A percentile compares a stretch with the other conserved stretches of the same genome.
These are phyloP conservation scores for Aspergillus ostianus DNA, from an alignment of 495 filamentous ascomycete species.

Conservation along the genomic window DNA sequence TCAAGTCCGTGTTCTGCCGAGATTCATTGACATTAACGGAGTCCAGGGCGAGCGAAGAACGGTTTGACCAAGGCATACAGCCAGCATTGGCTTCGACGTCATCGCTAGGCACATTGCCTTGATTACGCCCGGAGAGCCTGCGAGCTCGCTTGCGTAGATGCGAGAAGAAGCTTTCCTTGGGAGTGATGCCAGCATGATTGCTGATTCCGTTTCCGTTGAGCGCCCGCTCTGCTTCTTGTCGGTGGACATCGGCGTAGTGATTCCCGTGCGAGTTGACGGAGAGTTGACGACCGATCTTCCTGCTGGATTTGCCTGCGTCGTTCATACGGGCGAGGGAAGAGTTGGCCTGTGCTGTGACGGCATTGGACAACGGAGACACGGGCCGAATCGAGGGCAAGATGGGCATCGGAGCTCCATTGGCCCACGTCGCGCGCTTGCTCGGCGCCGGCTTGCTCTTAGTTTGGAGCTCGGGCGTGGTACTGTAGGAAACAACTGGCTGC, in stretches of 20 bases:
- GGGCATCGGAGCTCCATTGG: conserved; percentile 91
- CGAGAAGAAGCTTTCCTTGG: conserved; percentile 96
- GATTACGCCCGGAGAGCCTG: conserved; percentile 86
- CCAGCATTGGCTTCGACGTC: conserved; percentile 91
- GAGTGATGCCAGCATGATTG: conserved; percentile 60
- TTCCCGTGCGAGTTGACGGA: conserved; percentile 94
- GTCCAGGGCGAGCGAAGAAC: conserved; percentile 82
- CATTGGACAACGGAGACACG: conserved; percentile 88
- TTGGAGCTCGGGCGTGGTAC: conserved; percentile 48
- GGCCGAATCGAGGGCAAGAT: conserved; percentile 96
- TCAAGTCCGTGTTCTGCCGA: conserved; percentile 48
- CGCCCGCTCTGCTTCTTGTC: conserved; percentile 87
- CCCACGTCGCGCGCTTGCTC: conserved; percentile 83
- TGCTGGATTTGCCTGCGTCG: conserved; percentile 56
- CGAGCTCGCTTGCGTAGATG: conserved; percentile 93
- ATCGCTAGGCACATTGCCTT: conserved; percentile 70
- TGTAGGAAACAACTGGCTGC: conserved; percentile 52
- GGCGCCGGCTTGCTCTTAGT: conserved; percentile 59
- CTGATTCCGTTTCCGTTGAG: conserved; percentile 84
- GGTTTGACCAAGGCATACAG: conserved; percentile 83
- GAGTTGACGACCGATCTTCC: conserved; percentile 94
- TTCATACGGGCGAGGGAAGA: conserved; percentile 30
- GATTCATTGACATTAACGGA: conserved; percentile 47
- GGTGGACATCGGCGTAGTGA: conserved; percentile 81
- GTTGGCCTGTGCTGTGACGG: conserved; percentile 85